Evolutionary conservation across 441 rosid genomes (phyloP).

Genomic region (Corymbia citriodora): DNA sequence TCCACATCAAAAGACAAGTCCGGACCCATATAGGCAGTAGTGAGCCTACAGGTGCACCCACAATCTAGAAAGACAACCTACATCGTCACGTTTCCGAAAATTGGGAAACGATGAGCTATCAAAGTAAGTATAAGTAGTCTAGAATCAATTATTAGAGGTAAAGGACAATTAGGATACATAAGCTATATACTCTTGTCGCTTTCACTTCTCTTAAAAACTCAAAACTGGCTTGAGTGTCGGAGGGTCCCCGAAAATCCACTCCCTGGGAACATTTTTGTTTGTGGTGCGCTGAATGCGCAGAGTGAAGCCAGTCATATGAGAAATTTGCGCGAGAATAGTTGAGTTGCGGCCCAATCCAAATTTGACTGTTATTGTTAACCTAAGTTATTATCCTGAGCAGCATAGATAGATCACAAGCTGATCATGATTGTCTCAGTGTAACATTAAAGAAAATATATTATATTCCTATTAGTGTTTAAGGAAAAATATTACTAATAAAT

Average conservation of each 20-base stretch:
- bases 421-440: background rate
- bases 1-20: background rate
- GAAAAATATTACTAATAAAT: background rate
- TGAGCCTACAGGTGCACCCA: too few relatives aligned
- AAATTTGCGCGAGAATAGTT: background rate
- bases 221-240: too few relatives aligned
- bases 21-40: background rate
- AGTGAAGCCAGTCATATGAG: background rate
- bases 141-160: too few relatives aligned
- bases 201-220: too few relatives aligned
- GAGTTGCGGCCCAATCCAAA: background rate
- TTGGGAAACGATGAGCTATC: too few relatives aligned
- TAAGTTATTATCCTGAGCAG: background rate
- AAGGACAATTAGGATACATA: too few relatives aligned
- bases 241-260: too few relatives aligned
- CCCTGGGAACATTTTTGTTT: background rate
- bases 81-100: too few relatives aligned
- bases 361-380: background rate
- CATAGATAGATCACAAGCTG: background rate
- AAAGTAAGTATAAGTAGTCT: too few relatives aligned
- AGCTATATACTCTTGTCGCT: too few relatives aligned
- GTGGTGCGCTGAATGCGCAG: background rate
- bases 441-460: background rate
- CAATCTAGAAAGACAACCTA: too few relatives aligned
- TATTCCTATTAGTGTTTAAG: background rate